Evolutionary conservation across 345 rosid species (phyloP), one percentile per base, ranked within the genome.

Genomic region (Psidium guajava): DNA sequence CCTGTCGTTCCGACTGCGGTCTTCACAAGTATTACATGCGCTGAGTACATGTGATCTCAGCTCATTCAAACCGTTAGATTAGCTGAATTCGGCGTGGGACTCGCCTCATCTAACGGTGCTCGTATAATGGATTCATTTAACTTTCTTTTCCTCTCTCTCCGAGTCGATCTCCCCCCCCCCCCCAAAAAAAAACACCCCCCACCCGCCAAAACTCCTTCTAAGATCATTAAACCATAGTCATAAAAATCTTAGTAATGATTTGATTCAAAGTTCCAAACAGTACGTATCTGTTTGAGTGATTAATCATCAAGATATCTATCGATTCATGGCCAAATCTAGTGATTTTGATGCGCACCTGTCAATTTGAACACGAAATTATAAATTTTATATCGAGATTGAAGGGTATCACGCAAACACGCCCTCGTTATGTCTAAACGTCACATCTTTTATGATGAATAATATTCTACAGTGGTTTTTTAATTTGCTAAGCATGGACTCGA

Each of bases 21-120:
- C 77, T 69, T 36, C 24, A 6, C 51, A 3, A 49, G 51, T 49
- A 21, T 69, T 5, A 28, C 21, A 44, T 69, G 47, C 77, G 18
- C 47, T 8, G 0, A 36, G 1, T 0, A 18, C 13, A 2, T 11
- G 3, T 9, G 77, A 0, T 69, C 77, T 4, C 47, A 4, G 40
- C 25, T 36, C 77, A 36, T 8, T 6, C 6, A 0, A 32, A 4
- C 77, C 24, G 47, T 32, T 36, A 4, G 77, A 69, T 69, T 8
- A 18, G 7, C 0, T 9, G 77, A 18, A 69, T 18, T 36, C 25
- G 13, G 13, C 12, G 14, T 32, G 77, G 47, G 22, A 0, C 13
- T 69, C 3, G 9, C 77, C 6, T 36, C 77, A 69, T 36, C 77
- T 8, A 36, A 69, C 77, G 25, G 1, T 8, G 2, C 77, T 18